Evolutionary conservation across 1,284 basidiomycete genomes (phyloP).

Genomic region (Sporisorium reilianum): DNA sequence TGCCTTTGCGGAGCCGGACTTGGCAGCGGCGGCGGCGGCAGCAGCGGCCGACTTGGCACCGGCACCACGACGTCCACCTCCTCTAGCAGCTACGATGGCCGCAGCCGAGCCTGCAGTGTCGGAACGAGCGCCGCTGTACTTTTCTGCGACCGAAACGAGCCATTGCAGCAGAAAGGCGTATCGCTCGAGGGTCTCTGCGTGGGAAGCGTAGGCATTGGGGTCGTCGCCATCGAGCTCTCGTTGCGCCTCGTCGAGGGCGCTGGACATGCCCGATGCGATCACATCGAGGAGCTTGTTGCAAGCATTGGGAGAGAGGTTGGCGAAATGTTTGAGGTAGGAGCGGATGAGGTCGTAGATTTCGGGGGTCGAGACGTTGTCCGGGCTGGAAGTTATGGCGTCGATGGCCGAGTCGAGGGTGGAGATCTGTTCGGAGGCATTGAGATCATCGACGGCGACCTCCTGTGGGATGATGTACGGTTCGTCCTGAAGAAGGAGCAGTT

Average conservation of each 20-base stretch:
- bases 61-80: conserved; percentile 35
- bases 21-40: conserved; percentile 33
- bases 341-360: conserved; percentile 55
- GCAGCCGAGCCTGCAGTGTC: conserved; percentile 28
- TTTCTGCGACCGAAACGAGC: conserved; percentile 62
- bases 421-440: conserved; percentile 46
- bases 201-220: conserved; percentile 49
- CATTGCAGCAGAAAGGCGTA: conserved; percentile 67
- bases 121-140: conserved; percentile 44
- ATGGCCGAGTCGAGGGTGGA: conserved; percentile 53
- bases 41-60: conserved; percentile 34
- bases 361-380: conserved; percentile 46
- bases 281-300: conserved; percentile 63
- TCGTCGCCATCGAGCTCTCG: conserved; percentile 50
- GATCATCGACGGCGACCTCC: conserved; percentile 57
- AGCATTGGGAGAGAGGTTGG: conserved; percentile 44
- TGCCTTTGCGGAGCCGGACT: conserved; percentile 43
- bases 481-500: conserved; percentile 58
- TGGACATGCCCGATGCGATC: conserved; percentile 55
- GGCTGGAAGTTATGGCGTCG: conserved; percentile 54
- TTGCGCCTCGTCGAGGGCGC: conserved; percentile 55
- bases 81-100: conserved; percentile 32
- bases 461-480: conserved; percentile 61
- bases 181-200: conserved; percentile 59
- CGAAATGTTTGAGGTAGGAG: conserved; percentile 63